Percentiles rank a stretch among this genome's conserved stretches.
Conservation (phyloP, 805 yeast species). For the Cyberlindnera mrakii region DNA sequence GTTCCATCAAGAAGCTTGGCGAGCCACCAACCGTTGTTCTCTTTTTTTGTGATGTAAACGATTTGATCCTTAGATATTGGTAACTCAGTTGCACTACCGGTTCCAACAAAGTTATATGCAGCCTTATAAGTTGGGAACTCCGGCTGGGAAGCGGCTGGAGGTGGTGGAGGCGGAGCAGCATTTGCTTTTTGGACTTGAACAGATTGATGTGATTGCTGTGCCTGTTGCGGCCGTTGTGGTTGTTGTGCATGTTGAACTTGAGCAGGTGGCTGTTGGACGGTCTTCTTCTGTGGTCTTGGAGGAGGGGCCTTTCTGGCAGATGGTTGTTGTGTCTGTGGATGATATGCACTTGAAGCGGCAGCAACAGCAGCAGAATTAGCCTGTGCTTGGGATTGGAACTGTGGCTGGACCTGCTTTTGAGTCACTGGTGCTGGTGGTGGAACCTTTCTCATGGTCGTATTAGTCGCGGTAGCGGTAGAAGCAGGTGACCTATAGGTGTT, state of each 20-base stretch:
- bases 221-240: conserved; percentile 10
- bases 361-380: conserved; percentile 14
- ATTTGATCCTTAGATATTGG: conserved; percentile 74
- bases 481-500: conserved; percentile 11
- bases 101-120: conserved; percentile 82
- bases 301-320: conserved; percentile 20
- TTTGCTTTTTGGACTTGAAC: conserved; percentile 21
- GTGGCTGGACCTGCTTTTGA: conserved; percentile 12
- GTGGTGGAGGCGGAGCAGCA: conserved; percentile 56
- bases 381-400: conserved; percentile 3
- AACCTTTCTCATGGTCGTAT: conserved; percentile 15
- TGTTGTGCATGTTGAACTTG: conserved; percentile 72
- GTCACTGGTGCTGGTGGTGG: conserved; percentile 25
- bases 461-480: not conserved
- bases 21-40: conserved; percentile 91
- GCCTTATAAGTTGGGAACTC: conserved; percentile 78
- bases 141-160: conserved; percentile 54
- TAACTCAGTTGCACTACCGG: conserved; percentile 75
- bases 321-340: conserved; percentile 23
- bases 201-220: conserved; percentile 4
- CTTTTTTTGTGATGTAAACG: conserved; percentile 64
- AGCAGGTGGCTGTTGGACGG: conserved; percentile 27
- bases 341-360: conserved; percentile 36
- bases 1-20: conserved; percentile 72
- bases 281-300: conserved; percentile 22